These are phyloP conservation scores for Entomortierella beljakovae DNA, from an alignment of 192 early-diverging fungal species.

Conservation along the genomic window DNA sequence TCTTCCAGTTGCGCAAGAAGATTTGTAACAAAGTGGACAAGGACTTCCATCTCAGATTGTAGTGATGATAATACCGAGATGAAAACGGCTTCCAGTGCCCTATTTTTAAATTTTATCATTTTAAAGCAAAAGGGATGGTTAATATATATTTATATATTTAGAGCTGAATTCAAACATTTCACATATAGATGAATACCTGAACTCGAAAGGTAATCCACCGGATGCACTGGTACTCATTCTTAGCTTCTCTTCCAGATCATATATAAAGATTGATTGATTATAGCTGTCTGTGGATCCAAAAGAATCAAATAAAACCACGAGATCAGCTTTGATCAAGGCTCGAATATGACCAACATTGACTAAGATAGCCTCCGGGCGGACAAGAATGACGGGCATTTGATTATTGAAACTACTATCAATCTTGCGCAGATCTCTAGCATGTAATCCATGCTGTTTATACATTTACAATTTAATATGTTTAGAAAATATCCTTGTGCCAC, in stretches of 20 bases:
- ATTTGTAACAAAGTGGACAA: conserved; percentile 73
- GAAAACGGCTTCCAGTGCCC: conserved; percentile 86
- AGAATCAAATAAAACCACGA: conserved; percentile 81
- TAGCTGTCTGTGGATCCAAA: conserved; percentile 75
- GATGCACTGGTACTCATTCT: conserved; percentile 58
- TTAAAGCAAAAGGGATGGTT: neutral
- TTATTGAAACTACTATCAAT: conserved; percentile 81
- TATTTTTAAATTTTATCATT: conserved; percentile 10
- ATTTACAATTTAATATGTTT: neutral
- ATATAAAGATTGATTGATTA: conserved; percentile 80
- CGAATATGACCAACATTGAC: conserved; percentile 85
- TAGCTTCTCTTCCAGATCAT: conserved; percentile 83
- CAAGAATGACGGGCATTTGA: conserved; percentile 84
- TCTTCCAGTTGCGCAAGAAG: conserved; percentile 78
- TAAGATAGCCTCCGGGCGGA: conserved; percentile 83
- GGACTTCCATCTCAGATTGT: conserved; percentile 76
- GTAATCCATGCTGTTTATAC: conserved; percentile 66
- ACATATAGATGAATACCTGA: conserved; percentile 51
- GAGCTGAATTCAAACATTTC: no score
- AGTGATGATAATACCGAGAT: conserved; percentile 75
- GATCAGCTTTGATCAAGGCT: conserved; percentile 84
- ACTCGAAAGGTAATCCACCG: conserved; percentile 64
- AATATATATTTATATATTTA: neutral
- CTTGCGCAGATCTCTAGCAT: conserved; percentile 89
- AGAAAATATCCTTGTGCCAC: neutral